Evolutionary conservation across 306 rosid genomes (phyloP).

Genomic region (Glycine tomentella): DNA sequence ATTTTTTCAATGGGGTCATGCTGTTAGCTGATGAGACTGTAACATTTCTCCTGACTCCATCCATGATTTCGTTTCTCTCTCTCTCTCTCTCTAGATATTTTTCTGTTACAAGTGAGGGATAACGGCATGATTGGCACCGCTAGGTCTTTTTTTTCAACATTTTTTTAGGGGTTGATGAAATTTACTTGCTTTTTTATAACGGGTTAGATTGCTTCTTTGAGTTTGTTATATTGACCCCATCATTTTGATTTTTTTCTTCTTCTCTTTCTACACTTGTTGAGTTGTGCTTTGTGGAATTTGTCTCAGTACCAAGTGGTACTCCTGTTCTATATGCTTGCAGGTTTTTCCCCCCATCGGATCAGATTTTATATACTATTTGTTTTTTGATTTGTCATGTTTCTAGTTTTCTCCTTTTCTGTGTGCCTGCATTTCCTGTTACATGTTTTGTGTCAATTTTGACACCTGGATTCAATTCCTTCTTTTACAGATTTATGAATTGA

Average conservation of each 20-base stretch:
- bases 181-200: slow-evolving; percentile 40
- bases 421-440: slow-evolving; percentile 12
- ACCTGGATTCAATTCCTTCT: slow-evolving; percentile 22
- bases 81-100: not conserved
- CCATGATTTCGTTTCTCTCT: no score
- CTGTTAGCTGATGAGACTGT: slow-evolving; percentile 24
- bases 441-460: slow-evolving; percentile 10
- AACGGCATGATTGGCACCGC: slow-evolving; percentile 45
- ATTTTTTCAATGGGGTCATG: slow-evolving; percentile 42
- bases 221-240: slow-evolving; percentile 21
- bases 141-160: slow-evolving; percentile 7
- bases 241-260: not conserved
- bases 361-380: slow-evolving; percentile 35
- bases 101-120: slow-evolving; percentile 45
- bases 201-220: slow-evolving; percentile 33
- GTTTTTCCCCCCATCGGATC: slow-evolving; percentile 12
- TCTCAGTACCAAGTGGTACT: slow-evolving; percentile 28
- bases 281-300: slow-evolving; percentile 33
- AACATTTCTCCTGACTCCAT: slow-evolving; percentile 23
- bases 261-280: slow-evolving; percentile 13
- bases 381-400: not conserved
- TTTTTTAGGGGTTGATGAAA: slow-evolving; percentile 45
- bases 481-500: not conserved
- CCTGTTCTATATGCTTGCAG: slow-evolving; percentile 25
- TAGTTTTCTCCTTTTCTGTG: slow-evolving; percentile 11